Evolutionary conservation across 2,329 filamentous ascomycete species (phyloP).

Genomic region (Aspergillus neotritici): DNA sequence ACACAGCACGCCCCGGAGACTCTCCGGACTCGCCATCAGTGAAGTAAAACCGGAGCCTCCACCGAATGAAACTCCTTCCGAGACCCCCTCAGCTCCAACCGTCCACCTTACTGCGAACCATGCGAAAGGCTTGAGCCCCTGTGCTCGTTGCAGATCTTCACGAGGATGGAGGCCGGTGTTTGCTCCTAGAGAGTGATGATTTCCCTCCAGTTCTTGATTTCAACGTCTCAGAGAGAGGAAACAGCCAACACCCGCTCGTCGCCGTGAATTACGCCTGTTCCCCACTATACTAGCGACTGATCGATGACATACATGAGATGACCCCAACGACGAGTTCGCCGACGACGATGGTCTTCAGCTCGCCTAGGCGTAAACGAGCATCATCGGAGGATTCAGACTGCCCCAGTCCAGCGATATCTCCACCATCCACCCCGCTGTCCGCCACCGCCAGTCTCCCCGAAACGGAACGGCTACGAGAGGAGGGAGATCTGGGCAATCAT

Average conservation of each 20-base stretch:
- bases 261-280: conserved; percentile 21
- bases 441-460: conserved; percentile 30
- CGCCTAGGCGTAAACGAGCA: conserved; percentile 33
- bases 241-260: conserved; percentile 4
- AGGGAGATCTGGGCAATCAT: conserved; percentile 28
- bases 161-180: conserved; percentile 10
- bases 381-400: conserved; percentile 28
- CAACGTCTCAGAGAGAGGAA: not conserved
- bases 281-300: conserved; percentile 4
- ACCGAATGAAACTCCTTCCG: not conserved
- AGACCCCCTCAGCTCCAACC: not conserved
- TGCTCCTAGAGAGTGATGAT: conserved; percentile 7
- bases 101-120: conserved; percentile 1
- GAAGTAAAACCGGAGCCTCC: too few relatives aligned
- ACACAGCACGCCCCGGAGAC: too few relatives aligned
- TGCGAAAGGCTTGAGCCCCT: conserved; percentile 9
- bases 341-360: conserved; percentile 19
- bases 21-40: too few relatives aligned
- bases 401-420: conserved; percentile 28
- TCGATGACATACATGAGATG: conserved; percentile 24
- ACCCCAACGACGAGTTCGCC: conserved; percentile 24
- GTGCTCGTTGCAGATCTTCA: conserved; percentile 4
- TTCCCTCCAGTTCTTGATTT: not conserved
- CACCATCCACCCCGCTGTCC: conserved; percentile 21
- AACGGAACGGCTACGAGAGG: conserved; percentile 22